These are phyloP conservation scores for Magnaporthiopsis incrustans DNA, from an alignment of 2,329 filamentous ascomycete species.

Conservation along the genomic window DNA sequence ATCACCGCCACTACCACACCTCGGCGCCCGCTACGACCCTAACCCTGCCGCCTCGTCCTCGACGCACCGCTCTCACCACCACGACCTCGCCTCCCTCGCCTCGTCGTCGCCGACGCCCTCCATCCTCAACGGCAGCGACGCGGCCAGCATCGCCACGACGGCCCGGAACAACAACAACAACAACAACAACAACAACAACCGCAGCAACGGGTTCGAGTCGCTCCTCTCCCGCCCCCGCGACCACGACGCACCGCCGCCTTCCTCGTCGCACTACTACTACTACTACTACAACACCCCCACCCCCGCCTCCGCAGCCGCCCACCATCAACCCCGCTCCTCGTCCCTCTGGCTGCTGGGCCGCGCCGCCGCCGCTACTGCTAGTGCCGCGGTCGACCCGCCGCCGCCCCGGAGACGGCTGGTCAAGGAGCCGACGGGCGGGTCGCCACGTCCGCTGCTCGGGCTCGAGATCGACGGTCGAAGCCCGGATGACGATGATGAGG, in stretches of 20 bases:
- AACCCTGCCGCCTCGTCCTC: not conserved
- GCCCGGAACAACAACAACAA: not conserved
- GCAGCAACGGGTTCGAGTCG: not conserved
- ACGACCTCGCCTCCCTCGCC: not conserved
- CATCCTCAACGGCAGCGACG: not conserved
- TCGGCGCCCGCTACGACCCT: not conserved
- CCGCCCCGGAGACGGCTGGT: conserved; percentile 15
- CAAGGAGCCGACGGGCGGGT: conserved; percentile 15
- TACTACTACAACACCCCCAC: too few species aligned
- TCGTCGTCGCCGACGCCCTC: not conserved
- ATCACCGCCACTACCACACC: not conserved
- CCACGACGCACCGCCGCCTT: not conserved
- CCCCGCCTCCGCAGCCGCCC: too few species aligned
- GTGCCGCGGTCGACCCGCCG: conserved; percentile 8
- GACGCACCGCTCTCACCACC: not conserved
- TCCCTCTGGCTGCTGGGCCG: conserved; percentile 4
- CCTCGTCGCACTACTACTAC: too few species aligned
- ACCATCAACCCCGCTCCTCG: not conserved
- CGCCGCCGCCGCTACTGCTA: conserved; percentile 1
- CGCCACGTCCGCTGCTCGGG: conserved; percentile 13
- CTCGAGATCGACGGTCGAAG: conserved; percentile 10
- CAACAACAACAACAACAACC: too few species aligned
- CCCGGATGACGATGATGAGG: not conserved
- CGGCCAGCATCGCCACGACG: not conserved
- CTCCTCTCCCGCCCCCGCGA: not conserved